A percentile compares a stretch with the other conserved stretches of the same genome.
phyloP scores from a whole-genome alignment of 768 basidiomycete genomes.

The Hemileccinum impolitum region DNA sequence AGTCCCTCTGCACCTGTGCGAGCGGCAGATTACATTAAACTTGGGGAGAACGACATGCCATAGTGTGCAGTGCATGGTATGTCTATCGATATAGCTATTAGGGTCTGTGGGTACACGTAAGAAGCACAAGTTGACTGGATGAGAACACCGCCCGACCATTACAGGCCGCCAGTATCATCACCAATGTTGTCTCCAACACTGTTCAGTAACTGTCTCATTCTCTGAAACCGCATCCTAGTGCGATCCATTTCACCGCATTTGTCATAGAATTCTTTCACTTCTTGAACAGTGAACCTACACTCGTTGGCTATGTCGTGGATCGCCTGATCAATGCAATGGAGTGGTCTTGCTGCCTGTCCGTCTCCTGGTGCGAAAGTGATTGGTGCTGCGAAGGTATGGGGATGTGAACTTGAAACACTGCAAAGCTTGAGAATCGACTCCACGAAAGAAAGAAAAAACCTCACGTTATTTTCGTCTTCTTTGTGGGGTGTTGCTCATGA shows the following conservation, averaged over 20 bases:
- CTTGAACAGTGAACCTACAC: constrained; percentile 68
- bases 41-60: constrained; percentile 59
- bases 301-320: constrained; percentile 66
- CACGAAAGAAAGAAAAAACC: constrained; percentile 8
- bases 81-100: neutral
- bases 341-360: constrained; percentile 9
- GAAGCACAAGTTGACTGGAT: neutral
- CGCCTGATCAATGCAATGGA: constrained; percentile 66
- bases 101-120: neutral
- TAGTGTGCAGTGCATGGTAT: constrained; percentile 9
- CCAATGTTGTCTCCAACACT: constrained; percentile 23
- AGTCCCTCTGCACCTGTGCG: constrained; percentile 80
- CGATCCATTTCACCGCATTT: constrained; percentile 66
- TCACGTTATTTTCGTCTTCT: constrained; percentile 44
- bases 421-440: neutral
- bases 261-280: constrained; percentile 78
- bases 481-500: constrained; percentile 29
- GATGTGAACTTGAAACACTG: constrained; percentile 3
- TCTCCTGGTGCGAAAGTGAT: constrained; percentile 2
- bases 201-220: constrained; percentile 53
- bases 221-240: constrained; percentile 62
- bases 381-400: constrained; percentile 4
- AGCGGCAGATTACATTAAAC: constrained; percentile 61
- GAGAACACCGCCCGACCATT: neutral
- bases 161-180: constrained; percentile 6